These are phyloP conservation scores for Lentinula guzmanii DNA, from an alignment of 768 basidiomycete species.

Conservation along the genomic window DNA sequence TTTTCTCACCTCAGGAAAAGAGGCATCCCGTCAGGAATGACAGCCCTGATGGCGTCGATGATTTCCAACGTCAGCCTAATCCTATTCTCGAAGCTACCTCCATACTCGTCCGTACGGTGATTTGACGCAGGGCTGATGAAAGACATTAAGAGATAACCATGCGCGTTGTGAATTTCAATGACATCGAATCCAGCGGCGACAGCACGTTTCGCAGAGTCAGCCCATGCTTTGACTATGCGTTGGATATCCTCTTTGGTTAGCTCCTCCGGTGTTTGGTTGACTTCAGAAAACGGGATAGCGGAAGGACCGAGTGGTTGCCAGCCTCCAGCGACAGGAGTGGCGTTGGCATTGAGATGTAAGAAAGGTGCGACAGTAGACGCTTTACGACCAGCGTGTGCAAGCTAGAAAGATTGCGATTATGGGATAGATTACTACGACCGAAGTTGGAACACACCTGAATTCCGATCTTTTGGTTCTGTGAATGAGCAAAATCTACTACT, in stretches of 20 bases:
- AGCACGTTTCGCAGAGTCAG: slow-evolving; percentile 42
- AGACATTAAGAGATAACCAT: slow-evolving; percentile 51
- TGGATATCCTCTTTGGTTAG: slow-evolving; percentile 54
- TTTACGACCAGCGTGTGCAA: slow-evolving; percentile 76
- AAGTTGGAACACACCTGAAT: slow-evolving; percentile 40
- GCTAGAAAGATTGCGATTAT: slow-evolving; percentile 18
- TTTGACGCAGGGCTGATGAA: slow-evolving; percentile 60
- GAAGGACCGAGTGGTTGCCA: slow-evolving; percentile 59
- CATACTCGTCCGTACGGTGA: slow-evolving; percentile 63
- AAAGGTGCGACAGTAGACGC: slow-evolving; percentile 61
- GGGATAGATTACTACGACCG: slow-evolving; percentile 34
- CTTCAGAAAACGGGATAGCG: slow-evolving; percentile 33
- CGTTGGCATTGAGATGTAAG: slow-evolving; percentile 32
- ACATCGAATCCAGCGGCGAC: slow-evolving; percentile 56
- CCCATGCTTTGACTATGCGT: slow-evolving; percentile 50
- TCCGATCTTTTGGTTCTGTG: slow-evolving; percentile 61
- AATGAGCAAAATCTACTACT: slow-evolving; percentile 68
- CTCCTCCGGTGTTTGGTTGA: slow-evolving; percentile 48
- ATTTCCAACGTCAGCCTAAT: slow-evolving; percentile 57
- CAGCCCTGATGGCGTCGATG: slow-evolving; percentile 54
- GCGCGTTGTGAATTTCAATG: slow-evolving; percentile 60
- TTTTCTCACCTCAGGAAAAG: slow-evolving; percentile 58
- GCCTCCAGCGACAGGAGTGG: slow-evolving; percentile 35
- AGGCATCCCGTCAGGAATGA: slow-evolving; percentile 57
- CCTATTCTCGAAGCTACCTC: slow-evolving; percentile 68